A percentile compares a stretch with the other conserved stretches of the same genome.
phyloP scores from a whole-genome alignment of 1,284 basidiomycete species.

The Thecaphora thlaspeos region DNA sequence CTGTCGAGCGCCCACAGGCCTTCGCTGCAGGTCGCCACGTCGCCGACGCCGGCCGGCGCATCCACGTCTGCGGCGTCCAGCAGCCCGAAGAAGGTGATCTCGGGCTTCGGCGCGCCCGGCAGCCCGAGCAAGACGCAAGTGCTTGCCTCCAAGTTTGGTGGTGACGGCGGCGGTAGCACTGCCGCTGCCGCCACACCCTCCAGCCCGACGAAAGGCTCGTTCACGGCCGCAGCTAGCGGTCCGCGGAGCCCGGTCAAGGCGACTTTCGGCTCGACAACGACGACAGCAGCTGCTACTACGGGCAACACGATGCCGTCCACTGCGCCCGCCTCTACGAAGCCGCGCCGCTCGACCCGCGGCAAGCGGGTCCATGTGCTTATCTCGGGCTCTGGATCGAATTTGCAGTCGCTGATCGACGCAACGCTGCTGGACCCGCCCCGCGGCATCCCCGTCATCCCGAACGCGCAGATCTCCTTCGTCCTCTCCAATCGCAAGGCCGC shows the following conservation, averaged over 20 bases:
- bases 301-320: neutral
- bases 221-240: too few species aligned
- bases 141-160: too few species aligned
- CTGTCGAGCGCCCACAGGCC: too few species aligned
- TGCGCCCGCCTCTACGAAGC: slow-evolving; percentile 5
- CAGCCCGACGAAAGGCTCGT: too few species aligned
- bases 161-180: too few species aligned
- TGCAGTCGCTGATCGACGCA: slow-evolving; percentile 93
- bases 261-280: too few species aligned
- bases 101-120: too few species aligned
- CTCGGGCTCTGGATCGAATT: slow-evolving; percentile 69
- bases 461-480: slow-evolving; percentile 74
- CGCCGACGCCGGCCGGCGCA: neutral
- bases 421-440: slow-evolving; percentile 65
- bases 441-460: slow-evolving; percentile 37
- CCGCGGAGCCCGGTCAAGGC: too few species aligned
- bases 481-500: slow-evolving; percentile 90
- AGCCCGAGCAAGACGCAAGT: too few species aligned
- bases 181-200: too few species aligned
- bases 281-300: neutral
- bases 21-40: neutral
- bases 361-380: slow-evolving; percentile 54
- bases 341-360: slow-evolving; percentile 33
- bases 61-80: too few species aligned
- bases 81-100: too few species aligned